These are phyloP conservation scores for Canariomyces notabilis DNA, from an alignment of 2,329 filamentous ascomycete genomes.

Conservation along the genomic window DNA sequence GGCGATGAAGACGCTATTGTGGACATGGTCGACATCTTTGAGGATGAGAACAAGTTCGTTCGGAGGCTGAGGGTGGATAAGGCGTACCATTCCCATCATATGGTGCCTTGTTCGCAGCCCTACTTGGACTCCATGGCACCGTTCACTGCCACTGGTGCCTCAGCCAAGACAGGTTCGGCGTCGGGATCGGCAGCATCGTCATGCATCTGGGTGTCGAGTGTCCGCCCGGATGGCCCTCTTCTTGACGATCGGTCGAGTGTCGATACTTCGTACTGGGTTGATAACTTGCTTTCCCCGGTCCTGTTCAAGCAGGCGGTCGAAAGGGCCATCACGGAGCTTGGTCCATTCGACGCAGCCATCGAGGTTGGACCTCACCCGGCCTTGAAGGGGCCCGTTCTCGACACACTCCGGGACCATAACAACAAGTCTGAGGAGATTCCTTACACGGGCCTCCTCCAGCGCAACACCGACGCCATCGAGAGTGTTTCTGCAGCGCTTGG, in stretches of 20 bases:
- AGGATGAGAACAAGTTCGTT: slow-evolving; percentile 17
- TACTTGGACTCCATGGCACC: slow-evolving; percentile 15
- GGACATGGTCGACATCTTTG: slow-evolving; percentile 6
- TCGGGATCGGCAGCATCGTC: too few species aligned
- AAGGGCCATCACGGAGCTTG: neutral
- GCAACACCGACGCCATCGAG: neutral
- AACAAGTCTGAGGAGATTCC: neutral
- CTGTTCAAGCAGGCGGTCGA: slow-evolving; percentile 1
- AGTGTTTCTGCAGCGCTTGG: neutral
- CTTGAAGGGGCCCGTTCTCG: neutral
- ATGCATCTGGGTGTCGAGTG: neutral
- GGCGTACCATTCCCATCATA: slow-evolving; percentile 31
- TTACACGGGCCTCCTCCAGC: too few species aligned
- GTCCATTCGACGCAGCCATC: neutral
- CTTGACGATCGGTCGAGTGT: too few species aligned
- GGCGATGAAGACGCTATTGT: slow-evolving; percentile 26
- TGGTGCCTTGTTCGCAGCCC: slow-evolving; percentile 19
- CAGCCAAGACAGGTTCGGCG: too few species aligned
- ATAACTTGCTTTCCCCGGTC: neutral
- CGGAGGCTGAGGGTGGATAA: slow-evolving; percentile 23
- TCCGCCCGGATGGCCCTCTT: neutral
- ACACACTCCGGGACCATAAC: slow-evolving; percentile 16
- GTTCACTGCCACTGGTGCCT: neutral
- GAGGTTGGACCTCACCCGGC: slow-evolving; percentile 7
- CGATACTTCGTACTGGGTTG: neutral